Conservation (phyloP, 768 basidiomycete genomes). For the Collybia sp. region DNA sequence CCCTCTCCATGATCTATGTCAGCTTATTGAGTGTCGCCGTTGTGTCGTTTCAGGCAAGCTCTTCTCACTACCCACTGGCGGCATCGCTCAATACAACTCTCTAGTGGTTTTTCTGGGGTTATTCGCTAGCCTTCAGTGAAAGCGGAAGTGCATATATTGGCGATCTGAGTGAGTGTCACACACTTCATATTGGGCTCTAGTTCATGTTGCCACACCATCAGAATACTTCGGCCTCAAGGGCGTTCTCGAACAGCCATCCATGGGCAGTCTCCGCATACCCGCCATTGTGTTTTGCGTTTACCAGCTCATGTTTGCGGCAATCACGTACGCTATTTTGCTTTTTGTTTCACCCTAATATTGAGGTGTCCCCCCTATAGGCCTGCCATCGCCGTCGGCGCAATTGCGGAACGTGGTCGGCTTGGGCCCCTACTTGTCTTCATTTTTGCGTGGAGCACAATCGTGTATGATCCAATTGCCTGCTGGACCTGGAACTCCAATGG, state of each 20-base stretch:
- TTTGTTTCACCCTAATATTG: not conserved
- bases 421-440: constrained; percentile 87
- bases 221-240: constrained; percentile 80
- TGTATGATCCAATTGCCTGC: constrained; percentile 92
- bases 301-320: constrained; percentile 88
- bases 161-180: constrained; percentile 55
- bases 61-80: not conserved
- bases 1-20: constrained; percentile 84
- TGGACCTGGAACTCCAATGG: constrained; percentile 92
- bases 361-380: constrained; percentile 41
- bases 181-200: not conserved
- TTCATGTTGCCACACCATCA: constrained; percentile 18
- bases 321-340: constrained; percentile 52
- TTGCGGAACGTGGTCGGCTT: constrained; percentile 84
- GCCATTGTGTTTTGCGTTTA: constrained; percentile 77
- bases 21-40: constrained; percentile 73
- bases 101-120: constrained; percentile 98
- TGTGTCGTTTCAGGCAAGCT: constrained; percentile 78
- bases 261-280: constrained; percentile 68
- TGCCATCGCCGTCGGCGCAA: constrained; percentile 87
- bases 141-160: constrained; percentile 77
- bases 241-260: constrained; percentile 72
- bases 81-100: not conserved
- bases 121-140: constrained; percentile 86
- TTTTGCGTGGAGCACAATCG: constrained; percentile 84